Base-by-base conservation (phyloP, 2,329 filamentous ascomycete species). In the Neonectria punicea region DNA sequence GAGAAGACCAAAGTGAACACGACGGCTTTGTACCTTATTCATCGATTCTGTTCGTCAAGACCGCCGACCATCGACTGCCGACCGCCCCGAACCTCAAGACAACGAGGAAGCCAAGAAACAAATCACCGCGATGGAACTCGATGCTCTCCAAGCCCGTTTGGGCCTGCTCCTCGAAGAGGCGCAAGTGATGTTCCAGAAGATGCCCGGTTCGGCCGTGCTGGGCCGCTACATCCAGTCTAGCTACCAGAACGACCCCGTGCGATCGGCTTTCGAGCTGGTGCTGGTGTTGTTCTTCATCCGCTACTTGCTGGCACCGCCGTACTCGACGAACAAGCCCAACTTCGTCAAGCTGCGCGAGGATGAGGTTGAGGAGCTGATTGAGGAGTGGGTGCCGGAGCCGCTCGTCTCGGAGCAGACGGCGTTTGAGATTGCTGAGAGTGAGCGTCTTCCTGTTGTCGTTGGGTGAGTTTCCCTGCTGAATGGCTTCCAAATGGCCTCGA, bases 191-290 rank as follows among this genome's bases (percentile, higher is more conserved):
- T 97, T 99, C 78, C 94, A 98, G 75, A 93, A 92, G 76, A 87
- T 99, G 43, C 97, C 96, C 32, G 96, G 96, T 57, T 98, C 95
- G 32, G 93, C 95, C 46, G 97, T 99, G 73, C 86, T 98, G 75
- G 88, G 97, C 73, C 93, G 96, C 68, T 99, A 99, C 81, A 94
- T 99, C 77, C 93, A 93, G 80, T 97, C 94, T 63, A 97, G 94
- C 78, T 98, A 99, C 83, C 96, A 99, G 83, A 92, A 99, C 78
- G 96, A 99, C 75, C 96, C 96, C 10, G 89, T 98, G 61, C 92
- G 97, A 58, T 97, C 93, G 57, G 93, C 93, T 43, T 93, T 99
- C 71, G 96, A 99, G 81, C 85, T 99, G 55, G 90, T 98, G 70
- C 86, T 99, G 65, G 93, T 99, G 73, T 89, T 99, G 59, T 99